A percentile compares a stretch with the other conserved stretches of the same genome.
Evolutionary conservation across 805 yeast species (phyloP).

Genomic region (Blastobotrys muscicola): DNA sequence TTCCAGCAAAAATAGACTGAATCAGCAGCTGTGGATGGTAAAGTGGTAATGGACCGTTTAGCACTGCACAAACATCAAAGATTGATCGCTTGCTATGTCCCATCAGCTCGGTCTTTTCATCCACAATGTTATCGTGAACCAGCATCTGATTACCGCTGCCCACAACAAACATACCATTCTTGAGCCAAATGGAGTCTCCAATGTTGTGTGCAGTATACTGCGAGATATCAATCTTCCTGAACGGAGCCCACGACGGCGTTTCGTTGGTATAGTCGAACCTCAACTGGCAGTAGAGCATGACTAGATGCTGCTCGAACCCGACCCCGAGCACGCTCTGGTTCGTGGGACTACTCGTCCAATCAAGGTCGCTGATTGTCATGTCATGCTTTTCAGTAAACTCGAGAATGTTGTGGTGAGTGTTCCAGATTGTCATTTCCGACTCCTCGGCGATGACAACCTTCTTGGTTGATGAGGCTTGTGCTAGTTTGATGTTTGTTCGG

Average conservation of each 20-base stretch:
- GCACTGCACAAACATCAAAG: slow-evolving; percentile 59
- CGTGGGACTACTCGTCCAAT: slow-evolving; percentile 70
- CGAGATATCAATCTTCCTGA: slow-evolving; percentile 62
- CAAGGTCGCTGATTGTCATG: slow-evolving; percentile 53
- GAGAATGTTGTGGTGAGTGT: slow-evolving; percentile 52
- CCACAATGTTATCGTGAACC: slow-evolving; percentile 62
- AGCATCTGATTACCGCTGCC: slow-evolving; percentile 89
- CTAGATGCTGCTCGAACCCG: slow-evolving; percentile 52
- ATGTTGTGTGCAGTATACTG: slow-evolving; percentile 68
- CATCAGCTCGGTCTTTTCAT: slow-evolving; percentile 41
- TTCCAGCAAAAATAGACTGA: slow-evolving; percentile 60
- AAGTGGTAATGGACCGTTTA: slow-evolving; percentile 83
- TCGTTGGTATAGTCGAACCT: slow-evolving; percentile 82
- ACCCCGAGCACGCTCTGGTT: slow-evolving; percentile 69
- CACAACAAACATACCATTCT: slow-evolving; percentile 66
- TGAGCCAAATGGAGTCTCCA: slow-evolving; percentile 85
- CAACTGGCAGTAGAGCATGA: slow-evolving; percentile 66
- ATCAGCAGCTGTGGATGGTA: slow-evolving; percentile 86
- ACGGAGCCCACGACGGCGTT: slow-evolving; percentile 66
- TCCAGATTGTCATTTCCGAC: slow-evolving; percentile 65
- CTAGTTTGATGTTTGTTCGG: slow-evolving; percentile 39
- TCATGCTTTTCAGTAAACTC: slow-evolving; percentile 37
- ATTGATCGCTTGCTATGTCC: slow-evolving; percentile 44
- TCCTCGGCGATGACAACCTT: slow-evolving; percentile 58
- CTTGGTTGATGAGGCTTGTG: slow-evolving; percentile 67